These are phyloP conservation scores for Diaporthe sp. DNA, from an alignment of 2,329 filamentous ascomycete genomes.

Conservation along the genomic window DNA sequence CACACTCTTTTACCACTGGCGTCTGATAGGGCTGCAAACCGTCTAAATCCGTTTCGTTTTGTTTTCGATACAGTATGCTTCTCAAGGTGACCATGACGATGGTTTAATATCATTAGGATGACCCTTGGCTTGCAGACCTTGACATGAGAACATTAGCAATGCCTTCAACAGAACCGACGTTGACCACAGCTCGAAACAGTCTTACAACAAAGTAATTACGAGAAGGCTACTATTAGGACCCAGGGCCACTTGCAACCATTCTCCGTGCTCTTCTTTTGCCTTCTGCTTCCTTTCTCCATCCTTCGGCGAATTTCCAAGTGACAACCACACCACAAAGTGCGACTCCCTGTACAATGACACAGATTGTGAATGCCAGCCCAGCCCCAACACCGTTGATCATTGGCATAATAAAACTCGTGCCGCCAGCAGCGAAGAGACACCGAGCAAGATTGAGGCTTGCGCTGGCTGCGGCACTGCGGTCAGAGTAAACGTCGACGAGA, in stretches of 20 bases:
- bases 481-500: conserved; percentile 68
- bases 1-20: accelerated
- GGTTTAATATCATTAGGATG: too few species aligned
- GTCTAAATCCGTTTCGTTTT: too few species aligned
- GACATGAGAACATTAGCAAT: too few species aligned
- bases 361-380: conserved; percentile 66
- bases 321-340: not conserved
- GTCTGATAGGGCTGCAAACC: too few species aligned
- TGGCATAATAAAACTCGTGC: conserved; percentile 65
- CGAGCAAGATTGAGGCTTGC: conserved; percentile 70
- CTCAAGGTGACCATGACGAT: too few species aligned
- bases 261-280: accelerated
- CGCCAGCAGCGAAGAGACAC: conserved; percentile 68
- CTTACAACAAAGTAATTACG: too few species aligned
- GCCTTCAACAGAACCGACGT: too few species aligned
- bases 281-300: not conserved
- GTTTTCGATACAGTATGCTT: too few species aligned
- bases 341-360: conserved; percentile 57
- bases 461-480: conserved; percentile 66
- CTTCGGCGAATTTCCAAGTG: not conserved
- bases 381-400: conserved; percentile 66
- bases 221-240: accelerated
- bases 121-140: too few species aligned
- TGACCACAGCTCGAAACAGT: accelerated
- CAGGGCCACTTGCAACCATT: too few species aligned